A percentile compares a stretch with the other conserved stretches of the same genome.
Evolutionary conservation across 169 alveolate genomes (phyloP).

Genomic region (Plasmodium gonderi): DNA sequence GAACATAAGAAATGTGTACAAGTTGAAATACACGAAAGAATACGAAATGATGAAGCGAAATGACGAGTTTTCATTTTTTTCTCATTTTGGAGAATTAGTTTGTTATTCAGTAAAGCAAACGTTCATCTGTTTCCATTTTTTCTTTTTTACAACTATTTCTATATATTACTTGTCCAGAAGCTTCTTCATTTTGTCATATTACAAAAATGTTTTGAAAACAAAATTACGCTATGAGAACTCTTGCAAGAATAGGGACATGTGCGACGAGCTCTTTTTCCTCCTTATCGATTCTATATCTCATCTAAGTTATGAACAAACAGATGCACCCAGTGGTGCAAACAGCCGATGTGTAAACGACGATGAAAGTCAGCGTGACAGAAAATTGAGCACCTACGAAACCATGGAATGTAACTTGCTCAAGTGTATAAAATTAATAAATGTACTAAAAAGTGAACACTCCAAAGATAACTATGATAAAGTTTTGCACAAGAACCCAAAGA

Average conservation of each 20-base stretch:
- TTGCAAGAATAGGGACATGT: neutral
- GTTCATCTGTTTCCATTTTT: conserved; percentile 8
- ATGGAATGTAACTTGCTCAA: neutral
- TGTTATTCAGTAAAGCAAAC: neutral
- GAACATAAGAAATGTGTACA: conserved; percentile 18
- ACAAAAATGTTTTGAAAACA: conserved; percentile 14
- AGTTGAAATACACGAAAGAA: conserved; percentile 22
- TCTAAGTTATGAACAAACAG: neutral
- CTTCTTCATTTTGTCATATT: neutral
- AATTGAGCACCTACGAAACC: neutral
- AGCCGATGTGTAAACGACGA: neutral
- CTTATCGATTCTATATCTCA: neutral
- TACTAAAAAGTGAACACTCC: neutral
- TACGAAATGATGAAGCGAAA: conserved; percentile 20
- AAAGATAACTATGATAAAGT: neutral
- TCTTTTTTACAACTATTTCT: neutral
- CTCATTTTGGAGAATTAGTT: neutral
- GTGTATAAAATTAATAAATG: neutral
- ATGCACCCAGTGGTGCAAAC: neutral
- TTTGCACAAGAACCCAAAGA: neutral
- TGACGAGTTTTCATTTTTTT: neutral
- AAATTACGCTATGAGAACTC: neutral
- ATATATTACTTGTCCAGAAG: conserved; percentile 21
- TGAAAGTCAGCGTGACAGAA: neutral
- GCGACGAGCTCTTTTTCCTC: neutral